Evolutionary conservation across 805 yeast species (phyloP).

Genomic region (Pichia insulana): DNA sequence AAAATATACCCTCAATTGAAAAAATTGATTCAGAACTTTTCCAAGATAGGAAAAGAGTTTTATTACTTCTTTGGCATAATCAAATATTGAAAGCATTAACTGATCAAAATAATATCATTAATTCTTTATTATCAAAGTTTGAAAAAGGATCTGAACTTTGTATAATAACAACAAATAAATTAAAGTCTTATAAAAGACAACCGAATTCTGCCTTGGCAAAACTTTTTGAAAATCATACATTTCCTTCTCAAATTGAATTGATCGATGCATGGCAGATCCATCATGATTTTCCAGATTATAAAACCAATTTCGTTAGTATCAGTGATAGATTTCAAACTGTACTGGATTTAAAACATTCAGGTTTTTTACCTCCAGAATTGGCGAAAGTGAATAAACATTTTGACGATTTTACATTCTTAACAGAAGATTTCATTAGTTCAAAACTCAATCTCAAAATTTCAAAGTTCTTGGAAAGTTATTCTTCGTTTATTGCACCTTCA

Average conservation of each 20-base stretch:
- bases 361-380: constrained; percentile 15
- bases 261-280: constrained; percentile 28
- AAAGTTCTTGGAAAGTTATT: constrained; percentile 21
- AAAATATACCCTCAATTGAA: constrained; percentile 14
- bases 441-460: constrained; percentile 19
- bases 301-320: constrained; percentile 23
- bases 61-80: constrained; percentile 25
- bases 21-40: constrained; percentile 16
- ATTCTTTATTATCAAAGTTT: constrained; percentile 9
- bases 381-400: constrained; percentile 18
- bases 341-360: constrained; percentile 19
- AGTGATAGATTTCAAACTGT: constrained; percentile 17
- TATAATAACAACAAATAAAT: constrained; percentile 22
- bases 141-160: constrained; percentile 17
- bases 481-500: constrained; percentile 25
- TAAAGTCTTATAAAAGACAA: constrained; percentile 13
- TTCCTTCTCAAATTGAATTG: constrained; percentile 24
- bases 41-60: constrained; percentile 23
- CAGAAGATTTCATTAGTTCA: constrained; percentile 15
- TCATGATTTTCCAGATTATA: constrained; percentile 22
- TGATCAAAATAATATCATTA: constrained; percentile 18
- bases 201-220: constrained; percentile 7
- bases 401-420: constrained; percentile 12
- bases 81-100: constrained; percentile 23
- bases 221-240: constrained; percentile 15